Percentiles rank a stretch among this genome's conserved stretches.
Evolutionary conservation across 306 rosid genomes (phyloP).

Genomic region (Carpinus fangiana): DNA sequence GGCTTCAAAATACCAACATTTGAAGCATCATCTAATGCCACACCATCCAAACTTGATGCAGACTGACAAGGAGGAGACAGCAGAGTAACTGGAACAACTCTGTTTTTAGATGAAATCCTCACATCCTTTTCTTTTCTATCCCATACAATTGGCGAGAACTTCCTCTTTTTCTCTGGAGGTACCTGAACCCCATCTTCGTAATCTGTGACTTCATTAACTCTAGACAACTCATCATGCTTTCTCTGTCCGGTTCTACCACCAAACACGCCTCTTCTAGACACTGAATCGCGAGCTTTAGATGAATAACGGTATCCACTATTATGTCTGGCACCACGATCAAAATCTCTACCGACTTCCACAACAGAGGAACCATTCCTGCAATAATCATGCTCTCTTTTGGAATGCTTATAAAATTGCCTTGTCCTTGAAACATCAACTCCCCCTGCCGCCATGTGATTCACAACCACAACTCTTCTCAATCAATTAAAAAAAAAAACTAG

Average conservation of each 20-base stretch:
- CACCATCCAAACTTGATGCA: not conserved
- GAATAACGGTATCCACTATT: slow-evolving; percentile 20
- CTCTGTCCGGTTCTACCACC: slow-evolving; percentile 30
- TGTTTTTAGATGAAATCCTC: slow-evolving; percentile 30
- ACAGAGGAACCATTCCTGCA: slow-evolving; percentile 25
- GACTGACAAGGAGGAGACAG: slow-evolving; percentile 13
- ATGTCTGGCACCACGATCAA: slow-evolving; percentile 1
- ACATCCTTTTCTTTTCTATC: slow-evolving; percentile 47
- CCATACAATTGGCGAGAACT: slow-evolving; percentile 65
- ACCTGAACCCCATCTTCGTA: slow-evolving; percentile 19
- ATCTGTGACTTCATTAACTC: slow-evolving; percentile 2
- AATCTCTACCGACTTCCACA: slow-evolving; percentile 13
- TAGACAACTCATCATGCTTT: slow-evolving; percentile 31
- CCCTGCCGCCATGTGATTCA: slow-evolving; percentile 82
- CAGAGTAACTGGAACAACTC: slow-evolving; percentile 22
- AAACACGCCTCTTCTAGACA: slow-evolving; percentile 20
- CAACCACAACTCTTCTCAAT: slow-evolving; percentile 60
- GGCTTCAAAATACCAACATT: not conserved
- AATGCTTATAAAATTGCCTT: slow-evolving; percentile 39
- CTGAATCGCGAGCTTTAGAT: not conserved
- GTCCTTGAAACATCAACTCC: slow-evolving; percentile 51
- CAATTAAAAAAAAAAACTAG: slow-evolving; percentile 34
- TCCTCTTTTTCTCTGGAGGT: slow-evolving; percentile 62
- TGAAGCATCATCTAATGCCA: slow-evolving; percentile 7
- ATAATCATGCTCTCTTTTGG: slow-evolving; percentile 35